Percentiles rank a stretch among this genome's conserved stretches.
These are phyloP conservation scores for Hypericum androsaemum DNA, from an alignment of 345 rosid species.

Conservation along the genomic window DNA sequence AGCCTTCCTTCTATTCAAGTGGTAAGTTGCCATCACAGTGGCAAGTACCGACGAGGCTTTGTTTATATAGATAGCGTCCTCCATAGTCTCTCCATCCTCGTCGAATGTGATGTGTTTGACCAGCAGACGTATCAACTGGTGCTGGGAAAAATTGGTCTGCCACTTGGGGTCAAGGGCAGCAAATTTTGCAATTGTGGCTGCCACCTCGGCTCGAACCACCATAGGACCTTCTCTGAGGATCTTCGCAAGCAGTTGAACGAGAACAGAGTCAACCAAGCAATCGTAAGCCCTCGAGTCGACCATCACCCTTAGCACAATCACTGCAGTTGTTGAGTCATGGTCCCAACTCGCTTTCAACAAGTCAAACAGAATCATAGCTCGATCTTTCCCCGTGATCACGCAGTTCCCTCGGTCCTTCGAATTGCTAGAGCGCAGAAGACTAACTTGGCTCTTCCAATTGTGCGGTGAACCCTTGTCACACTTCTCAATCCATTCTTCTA, in stretches of 20 bases:
- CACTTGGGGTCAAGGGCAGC: constrained; percentile 54
- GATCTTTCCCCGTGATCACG: too few species aligned
- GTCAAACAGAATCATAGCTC: too few species aligned
- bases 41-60: constrained; percentile 42
- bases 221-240: constrained; percentile 77
- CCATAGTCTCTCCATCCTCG: constrained; percentile 67
- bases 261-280: too few species aligned
- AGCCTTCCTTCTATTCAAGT: constrained; percentile 44
- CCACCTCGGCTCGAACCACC: constrained; percentile 62
- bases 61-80: constrained; percentile 44
- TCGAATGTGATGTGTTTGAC: constrained; percentile 83
- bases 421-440: too few species aligned
- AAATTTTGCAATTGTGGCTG: constrained; percentile 66
- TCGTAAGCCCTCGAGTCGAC: too few species aligned
- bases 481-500: too few species aligned
- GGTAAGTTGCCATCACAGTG: constrained; percentile 23
- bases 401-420: too few species aligned
- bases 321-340: too few species aligned
- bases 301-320: too few species aligned
- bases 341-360: too few species aligned
- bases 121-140: constrained; percentile 58
- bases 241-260: constrained; percentile 38
- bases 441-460: too few species aligned
- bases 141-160: constrained; percentile 63
- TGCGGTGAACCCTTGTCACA: too few species aligned